phyloP scores from a whole-genome alignment of 2,329 filamentous ascomycete species.

The Daldinia eschscholtzii region DNA sequence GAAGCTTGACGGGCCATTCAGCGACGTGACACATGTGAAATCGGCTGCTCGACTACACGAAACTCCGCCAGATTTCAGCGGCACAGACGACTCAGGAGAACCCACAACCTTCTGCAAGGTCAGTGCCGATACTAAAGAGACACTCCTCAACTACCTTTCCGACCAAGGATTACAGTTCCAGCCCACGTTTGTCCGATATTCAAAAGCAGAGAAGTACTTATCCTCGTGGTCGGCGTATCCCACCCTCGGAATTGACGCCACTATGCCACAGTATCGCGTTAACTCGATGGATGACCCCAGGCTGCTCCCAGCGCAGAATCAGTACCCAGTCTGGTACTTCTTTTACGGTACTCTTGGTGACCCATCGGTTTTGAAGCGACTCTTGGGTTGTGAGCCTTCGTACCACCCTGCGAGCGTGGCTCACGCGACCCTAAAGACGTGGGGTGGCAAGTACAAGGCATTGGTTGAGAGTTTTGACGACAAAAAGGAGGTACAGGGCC shows the following conservation, averaged over 20 bases:
- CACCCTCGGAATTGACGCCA: neutral
- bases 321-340: constrained; percentile 57
- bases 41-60: neutral
- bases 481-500: constrained; percentile 1
- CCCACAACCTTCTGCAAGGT: neutral
- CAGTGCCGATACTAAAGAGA: neutral
- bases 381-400: constrained; percentile 43
- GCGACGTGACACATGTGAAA: neutral
- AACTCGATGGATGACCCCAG: neutral
- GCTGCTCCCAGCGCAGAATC: constrained; percentile 20
- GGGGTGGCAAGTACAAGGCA: constrained; percentile 1
- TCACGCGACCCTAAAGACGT: neutral
- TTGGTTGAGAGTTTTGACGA: neutral
- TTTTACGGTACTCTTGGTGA: constrained; percentile 58
- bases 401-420: constrained; percentile 1
- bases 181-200: neutral
- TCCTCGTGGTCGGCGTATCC: neutral
- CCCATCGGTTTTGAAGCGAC: constrained; percentile 47
- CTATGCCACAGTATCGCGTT: neutral
- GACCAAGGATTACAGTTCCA: neutral
- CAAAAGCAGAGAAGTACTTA: neutral
- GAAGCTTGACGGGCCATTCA: neutral
- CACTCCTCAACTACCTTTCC: neutral
- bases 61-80: neutral
- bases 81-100: neutral